Percentiles rank a stretch among this genome's conserved stretches.
Conservation (phyloP, 768 basidiomycete genomes). For the Lactarius quietus region DNA sequence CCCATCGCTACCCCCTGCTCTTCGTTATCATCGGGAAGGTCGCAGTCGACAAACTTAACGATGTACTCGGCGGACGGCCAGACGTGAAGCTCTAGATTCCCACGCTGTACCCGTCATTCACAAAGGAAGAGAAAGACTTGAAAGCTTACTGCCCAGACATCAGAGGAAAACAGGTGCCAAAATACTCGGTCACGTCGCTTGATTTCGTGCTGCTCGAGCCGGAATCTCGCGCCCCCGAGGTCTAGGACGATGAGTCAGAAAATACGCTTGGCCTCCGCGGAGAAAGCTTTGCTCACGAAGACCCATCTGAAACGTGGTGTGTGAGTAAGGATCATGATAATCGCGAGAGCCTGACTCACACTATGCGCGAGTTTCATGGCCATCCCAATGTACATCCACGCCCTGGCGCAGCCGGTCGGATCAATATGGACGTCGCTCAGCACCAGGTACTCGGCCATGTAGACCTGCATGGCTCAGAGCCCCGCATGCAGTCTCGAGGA, state of each 20-base stretch:
- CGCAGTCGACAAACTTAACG: constrained; percentile 29
- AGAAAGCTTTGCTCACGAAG: constrained; percentile 43
- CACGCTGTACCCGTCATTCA: neutral
- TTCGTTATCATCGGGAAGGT: constrained; percentile 27
- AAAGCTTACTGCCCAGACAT: constrained; percentile 53
- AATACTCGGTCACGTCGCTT: constrained; percentile 55
- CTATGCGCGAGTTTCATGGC: constrained; percentile 56
- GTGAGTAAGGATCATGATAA: constrained; percentile 10
- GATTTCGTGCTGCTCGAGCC: constrained; percentile 43
- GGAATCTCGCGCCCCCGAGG: constrained; percentile 58
- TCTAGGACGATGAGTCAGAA: constrained; percentile 38
- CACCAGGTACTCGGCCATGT: constrained; percentile 49
- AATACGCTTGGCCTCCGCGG: neutral
- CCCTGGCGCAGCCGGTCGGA: constrained; percentile 42
- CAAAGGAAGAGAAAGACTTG: neutral
- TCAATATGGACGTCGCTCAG: constrained; percentile 47
- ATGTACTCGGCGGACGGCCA: constrained; percentile 30
- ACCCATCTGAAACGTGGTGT: constrained; percentile 40
- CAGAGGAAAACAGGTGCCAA: constrained; percentile 64
- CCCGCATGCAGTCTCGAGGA: constrained; percentile 27
- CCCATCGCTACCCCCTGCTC: constrained; percentile 8
- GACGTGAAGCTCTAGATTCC: constrained; percentile 29
- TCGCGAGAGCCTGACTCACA: constrained; percentile 39
- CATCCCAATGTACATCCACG: constrained; percentile 57
- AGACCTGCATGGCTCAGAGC: constrained; percentile 32